Conservation (phyloP, 2,329 filamentous ascomycete species). For the Lasiodiplodia hormozganensis region DNA sequence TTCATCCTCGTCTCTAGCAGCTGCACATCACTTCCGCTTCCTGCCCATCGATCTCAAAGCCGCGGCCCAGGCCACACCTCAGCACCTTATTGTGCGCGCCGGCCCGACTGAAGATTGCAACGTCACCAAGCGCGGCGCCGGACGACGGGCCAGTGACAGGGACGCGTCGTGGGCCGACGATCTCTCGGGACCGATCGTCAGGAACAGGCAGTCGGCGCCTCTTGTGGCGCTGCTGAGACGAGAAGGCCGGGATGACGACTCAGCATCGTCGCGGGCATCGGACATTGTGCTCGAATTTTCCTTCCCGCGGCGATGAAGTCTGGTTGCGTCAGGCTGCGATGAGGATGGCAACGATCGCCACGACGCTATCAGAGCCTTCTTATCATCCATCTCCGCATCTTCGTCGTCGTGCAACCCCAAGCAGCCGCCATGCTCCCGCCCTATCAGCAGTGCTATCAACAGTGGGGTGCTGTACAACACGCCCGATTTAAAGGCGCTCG, state of each 20-base stretch:
- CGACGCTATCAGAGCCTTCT: slow-evolving; percentile 15
- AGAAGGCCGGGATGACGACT: not conserved
- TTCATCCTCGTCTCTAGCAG: not conserved
- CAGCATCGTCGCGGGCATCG: slow-evolving; percentile 1
- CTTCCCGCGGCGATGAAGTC: not conserved
- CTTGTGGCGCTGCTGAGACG: not conserved
- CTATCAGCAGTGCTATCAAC: slow-evolving; percentile 13
- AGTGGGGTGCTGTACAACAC: slow-evolving; percentile 10
- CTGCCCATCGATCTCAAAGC: not conserved
- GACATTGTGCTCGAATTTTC: not conserved
- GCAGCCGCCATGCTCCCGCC: not conserved
- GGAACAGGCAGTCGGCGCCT: slow-evolving; percentile 10
- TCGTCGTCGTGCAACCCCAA: slow-evolving; percentile 3
- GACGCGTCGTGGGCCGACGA: slow-evolving; percentile 18
- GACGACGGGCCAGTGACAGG: not conserved
- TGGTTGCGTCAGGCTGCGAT: not conserved
- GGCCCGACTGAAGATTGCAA: not conserved
- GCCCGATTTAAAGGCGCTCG: not conserved
- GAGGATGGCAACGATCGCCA: slow-evolving; percentile 5
- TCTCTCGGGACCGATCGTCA: slow-evolving; percentile 18
- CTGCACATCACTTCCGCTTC: slow-evolving; percentile 6
- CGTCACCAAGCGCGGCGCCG: too few relatives aligned
- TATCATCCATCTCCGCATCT: slow-evolving; percentile 1
- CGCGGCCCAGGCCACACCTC: not conserved
- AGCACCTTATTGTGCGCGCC: not conserved